These are phyloP conservation scores for Claviceps sp. DNA, from an alignment of 2,329 filamentous ascomycete species.

Conservation along the genomic window DNA sequence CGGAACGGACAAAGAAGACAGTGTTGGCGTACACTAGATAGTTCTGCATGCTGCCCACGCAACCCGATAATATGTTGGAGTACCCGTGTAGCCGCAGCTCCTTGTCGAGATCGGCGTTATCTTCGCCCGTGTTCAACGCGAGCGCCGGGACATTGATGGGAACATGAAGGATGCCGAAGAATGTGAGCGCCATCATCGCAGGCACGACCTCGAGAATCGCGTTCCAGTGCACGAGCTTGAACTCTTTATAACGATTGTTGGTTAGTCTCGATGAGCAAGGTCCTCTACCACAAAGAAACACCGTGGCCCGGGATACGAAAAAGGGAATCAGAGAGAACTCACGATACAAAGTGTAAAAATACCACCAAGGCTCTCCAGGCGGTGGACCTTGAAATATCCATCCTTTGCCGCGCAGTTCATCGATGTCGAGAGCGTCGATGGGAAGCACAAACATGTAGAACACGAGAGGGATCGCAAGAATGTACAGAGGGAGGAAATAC, in stretches of 20 bases:
- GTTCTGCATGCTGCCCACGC: slow-evolving; percentile 81
- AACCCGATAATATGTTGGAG: slow-evolving; percentile 82
- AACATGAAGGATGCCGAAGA: slow-evolving; percentile 93
- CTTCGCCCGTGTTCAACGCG: slow-evolving; percentile 79
- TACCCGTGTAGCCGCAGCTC: slow-evolving; percentile 87
- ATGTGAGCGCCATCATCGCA: slow-evolving; percentile 92
- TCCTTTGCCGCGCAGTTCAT: slow-evolving; percentile 54
- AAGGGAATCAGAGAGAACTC: slow-evolving; percentile 20
- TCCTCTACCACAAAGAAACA: background rate
- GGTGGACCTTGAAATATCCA: slow-evolving; percentile 90
- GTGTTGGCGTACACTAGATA: slow-evolving; percentile 97
- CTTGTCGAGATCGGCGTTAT: slow-evolving; percentile 80
- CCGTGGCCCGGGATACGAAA: background rate
- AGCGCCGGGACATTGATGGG: slow-evolving; percentile 95
- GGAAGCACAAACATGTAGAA: slow-evolving; percentile 69
- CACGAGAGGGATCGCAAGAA: slow-evolving; percentile 59
- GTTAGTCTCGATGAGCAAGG: background rate
- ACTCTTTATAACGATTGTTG: slow-evolving; percentile 38
- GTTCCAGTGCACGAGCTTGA: slow-evolving; percentile 67
- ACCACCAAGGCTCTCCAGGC: slow-evolving; percentile 84
- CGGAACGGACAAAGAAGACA: slow-evolving; percentile 88
- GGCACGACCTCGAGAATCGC: slow-evolving; percentile 76
- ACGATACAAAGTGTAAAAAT: slow-evolving; percentile 94
- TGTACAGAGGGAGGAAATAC: slow-evolving; percentile 77
- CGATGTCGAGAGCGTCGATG: slow-evolving; percentile 53